These are phyloP conservation scores for Coemansia nantahalensis DNA, from an alignment of 192 early-diverging fungal species.

Conservation along the genomic window DNA sequence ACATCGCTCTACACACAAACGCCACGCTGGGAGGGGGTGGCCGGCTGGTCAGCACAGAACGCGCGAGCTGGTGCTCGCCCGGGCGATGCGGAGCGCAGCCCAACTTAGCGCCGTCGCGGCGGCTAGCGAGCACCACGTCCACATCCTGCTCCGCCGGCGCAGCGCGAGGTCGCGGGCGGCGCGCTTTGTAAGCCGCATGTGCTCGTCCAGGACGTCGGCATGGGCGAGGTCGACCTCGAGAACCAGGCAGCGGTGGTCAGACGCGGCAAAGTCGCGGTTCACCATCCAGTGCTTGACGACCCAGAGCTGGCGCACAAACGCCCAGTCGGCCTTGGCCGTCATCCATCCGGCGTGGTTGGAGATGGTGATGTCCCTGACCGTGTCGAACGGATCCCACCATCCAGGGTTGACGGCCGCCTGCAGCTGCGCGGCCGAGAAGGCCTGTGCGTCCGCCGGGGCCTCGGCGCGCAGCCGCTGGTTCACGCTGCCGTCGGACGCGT, in stretches of 20 bases:
- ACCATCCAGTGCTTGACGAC: slow-evolving; percentile 56
- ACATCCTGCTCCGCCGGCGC: slow-evolving; percentile 19
- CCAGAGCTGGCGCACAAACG: slow-evolving; percentile 59
- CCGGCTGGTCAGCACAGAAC: too few relatives aligned
- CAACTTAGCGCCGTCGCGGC: slow-evolving; percentile 23
- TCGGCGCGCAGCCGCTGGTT: slow-evolving; percentile 24
- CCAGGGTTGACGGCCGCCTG: slow-evolving; percentile 64
- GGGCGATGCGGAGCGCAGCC: slow-evolving; percentile 22
- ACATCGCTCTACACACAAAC: too few relatives aligned
- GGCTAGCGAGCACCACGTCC: slow-evolving; percentile 39
- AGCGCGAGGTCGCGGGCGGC: slow-evolving; percentile 23
- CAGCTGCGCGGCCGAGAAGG: slow-evolving; percentile 37
- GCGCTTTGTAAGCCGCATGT: slow-evolving; percentile 16
- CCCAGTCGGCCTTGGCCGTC: slow-evolving; percentile 73
- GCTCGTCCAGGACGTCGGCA: slow-evolving; percentile 24
- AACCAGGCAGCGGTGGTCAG: slow-evolving; percentile 72
- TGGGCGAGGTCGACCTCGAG: slow-evolving; percentile 53
- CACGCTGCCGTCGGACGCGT: slow-evolving; percentile 19
- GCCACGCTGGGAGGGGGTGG: too few relatives aligned
- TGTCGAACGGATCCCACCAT: slow-evolving; percentile 71
- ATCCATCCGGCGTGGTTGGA: slow-evolving; percentile 65
- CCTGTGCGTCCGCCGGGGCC: slow-evolving; percentile 14
- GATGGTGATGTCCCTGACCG: slow-evolving; percentile 61
- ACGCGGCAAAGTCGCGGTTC: slow-evolving; percentile 62
- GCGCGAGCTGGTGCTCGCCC: slow-evolving; percentile 5